A percentile compares a stretch with the other conserved stretches of the same genome.
Evolutionary conservation across 2,329 filamentous ascomycete species (phyloP).

Genomic region (Penicillium digitatum): DNA sequence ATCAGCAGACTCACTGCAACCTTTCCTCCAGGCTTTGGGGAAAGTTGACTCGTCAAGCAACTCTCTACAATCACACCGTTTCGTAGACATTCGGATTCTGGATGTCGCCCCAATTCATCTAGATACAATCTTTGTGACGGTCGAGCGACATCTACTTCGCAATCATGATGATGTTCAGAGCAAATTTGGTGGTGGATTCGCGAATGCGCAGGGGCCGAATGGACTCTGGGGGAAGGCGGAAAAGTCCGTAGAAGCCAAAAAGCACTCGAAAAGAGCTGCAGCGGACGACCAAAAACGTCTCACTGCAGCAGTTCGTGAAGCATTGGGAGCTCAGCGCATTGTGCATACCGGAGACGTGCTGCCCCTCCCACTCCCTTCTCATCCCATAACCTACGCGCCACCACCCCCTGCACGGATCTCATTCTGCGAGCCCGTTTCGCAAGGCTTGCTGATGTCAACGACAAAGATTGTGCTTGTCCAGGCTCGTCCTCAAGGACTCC

Average conservation of each 20-base stretch:
- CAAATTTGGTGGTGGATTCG: constrained; percentile 68
- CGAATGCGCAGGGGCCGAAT: constrained; percentile 36
- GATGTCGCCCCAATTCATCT: constrained; percentile 75
- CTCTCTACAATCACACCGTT: constrained; percentile 65
- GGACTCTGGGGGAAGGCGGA: constrained; percentile 37
- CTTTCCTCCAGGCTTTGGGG: constrained; percentile 70
- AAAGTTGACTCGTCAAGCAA: constrained; percentile 72
- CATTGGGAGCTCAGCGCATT: constrained; percentile 67
- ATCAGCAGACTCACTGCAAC: constrained; percentile 71
- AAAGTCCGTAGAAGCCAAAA: constrained; percentile 30
- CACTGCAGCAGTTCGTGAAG: constrained; percentile 65
- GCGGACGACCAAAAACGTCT: constrained; percentile 55
- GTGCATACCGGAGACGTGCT: constrained; percentile 82
- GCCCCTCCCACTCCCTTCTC: constrained; percentile 68
- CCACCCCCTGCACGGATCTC: constrained; percentile 82
- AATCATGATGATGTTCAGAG: constrained; percentile 78
- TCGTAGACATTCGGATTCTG: constrained; percentile 78
- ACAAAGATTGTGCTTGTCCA: constrained; percentile 77
- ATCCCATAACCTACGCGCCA: constrained; percentile 80
- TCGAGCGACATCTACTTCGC: constrained; percentile 75
- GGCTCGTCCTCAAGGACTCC: constrained; percentile 46
- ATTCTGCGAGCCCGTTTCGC: constrained; percentile 90
- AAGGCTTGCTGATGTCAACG: constrained; percentile 70
- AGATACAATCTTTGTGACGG: constrained; percentile 79
- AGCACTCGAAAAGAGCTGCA: constrained; percentile 33